A percentile compares a stretch with the other conserved stretches of the same genome.
These are phyloP conservation scores for Leishmania aethiopica DNA, from an alignment of 208 protist species.

Conservation along the genomic window DNA sequence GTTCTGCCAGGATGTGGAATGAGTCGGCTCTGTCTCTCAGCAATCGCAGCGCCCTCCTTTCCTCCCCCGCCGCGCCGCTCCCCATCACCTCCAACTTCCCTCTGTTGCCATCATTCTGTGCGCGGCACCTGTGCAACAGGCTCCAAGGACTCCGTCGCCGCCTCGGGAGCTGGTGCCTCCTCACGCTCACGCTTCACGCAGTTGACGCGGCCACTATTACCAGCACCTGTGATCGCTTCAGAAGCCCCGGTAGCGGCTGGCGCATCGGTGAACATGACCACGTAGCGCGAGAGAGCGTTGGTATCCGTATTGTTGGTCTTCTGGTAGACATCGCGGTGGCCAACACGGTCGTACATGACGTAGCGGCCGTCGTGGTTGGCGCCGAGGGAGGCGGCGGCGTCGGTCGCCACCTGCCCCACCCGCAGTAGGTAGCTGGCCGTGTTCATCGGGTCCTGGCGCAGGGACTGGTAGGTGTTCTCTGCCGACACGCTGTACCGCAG, in stretches of 20 bases:
- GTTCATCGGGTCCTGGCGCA: conserved; percentile 57
- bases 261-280: conserved; percentile 56
- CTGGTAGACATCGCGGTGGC: conserved; percentile 55
- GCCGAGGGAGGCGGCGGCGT: conserved; percentile 27
- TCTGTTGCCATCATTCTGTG: background rate
- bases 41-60: background rate
- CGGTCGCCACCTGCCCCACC: conserved; percentile 13
- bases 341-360: conserved; percentile 70
- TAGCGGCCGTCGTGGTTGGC: conserved; percentile 56
- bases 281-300: conserved; percentile 58
- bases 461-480: conserved; percentile 71
- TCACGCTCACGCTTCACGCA: conserved; percentile 31
- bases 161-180: conserved; percentile 7
- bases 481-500: conserved; percentile 53
- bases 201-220: background rate
- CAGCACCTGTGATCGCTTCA: background rate
- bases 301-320: conserved; percentile 62
- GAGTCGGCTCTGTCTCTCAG: background rate
- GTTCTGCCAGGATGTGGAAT: background rate
- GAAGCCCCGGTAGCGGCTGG: conserved; percentile 1
- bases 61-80: background rate
- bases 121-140: conserved; percentile 10
- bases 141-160: background rate
- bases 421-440: conserved; percentile 78
- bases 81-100: background rate